Base-by-base conservation (phyloP, 2,329 filamentous ascomycete genomes). In the Pseudocercospora fuligena region DNA sequence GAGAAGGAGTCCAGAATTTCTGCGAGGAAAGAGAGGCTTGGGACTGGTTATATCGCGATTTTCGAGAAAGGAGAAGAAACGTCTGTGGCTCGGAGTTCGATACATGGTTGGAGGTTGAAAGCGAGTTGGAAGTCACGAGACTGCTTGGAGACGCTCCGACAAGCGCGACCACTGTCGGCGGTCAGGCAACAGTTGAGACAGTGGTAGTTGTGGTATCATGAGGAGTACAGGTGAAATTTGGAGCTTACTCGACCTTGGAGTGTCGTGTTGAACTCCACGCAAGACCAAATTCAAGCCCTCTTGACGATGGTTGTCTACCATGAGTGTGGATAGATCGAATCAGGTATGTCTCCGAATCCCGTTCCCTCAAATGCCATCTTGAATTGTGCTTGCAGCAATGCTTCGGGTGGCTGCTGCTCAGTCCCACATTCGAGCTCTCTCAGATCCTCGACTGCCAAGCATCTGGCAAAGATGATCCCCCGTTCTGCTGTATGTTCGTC, bases 1-100 rank as follows among this genome's bases (percentile, higher is more conserved):
- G n/a, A 27, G 31, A 57, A 14, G 60, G 56, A 43, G 23, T 49
- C 12, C 23, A 36, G 51, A 16, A 25, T 16, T 12, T 12, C 12
- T 25, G 21, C 21, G 51, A 27, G 29, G 56, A 64, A 8, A 21
- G 54, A 29, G 54, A 64, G 43, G 47, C 51, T 29, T 64, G 62
- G 62, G 19, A 59, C 29, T 40, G 62, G 40, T 49, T 64, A 40
- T 64, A 64, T 51, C 53, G 36, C 16, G 53, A 64, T 59, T 64
- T 64, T 23, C 36, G 54, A 12, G 27, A 25, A 56, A 59, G 62
- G 43, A 51, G 62, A 43, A 51, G 33, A 27, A 19, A 49, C 0
- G 43, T 64, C 51, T 64, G 62, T 19, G 62, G 62, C 12, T 47
- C 33, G 46, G 54, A 33, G 16, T 59, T 54, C 27, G 51, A 54